A percentile compares a stretch with the other conserved stretches of the same genome.
Evolutionary conservation across 257 asterid genomes (phyloP).

Genomic region (Capsicum rhomboideum): DNA sequence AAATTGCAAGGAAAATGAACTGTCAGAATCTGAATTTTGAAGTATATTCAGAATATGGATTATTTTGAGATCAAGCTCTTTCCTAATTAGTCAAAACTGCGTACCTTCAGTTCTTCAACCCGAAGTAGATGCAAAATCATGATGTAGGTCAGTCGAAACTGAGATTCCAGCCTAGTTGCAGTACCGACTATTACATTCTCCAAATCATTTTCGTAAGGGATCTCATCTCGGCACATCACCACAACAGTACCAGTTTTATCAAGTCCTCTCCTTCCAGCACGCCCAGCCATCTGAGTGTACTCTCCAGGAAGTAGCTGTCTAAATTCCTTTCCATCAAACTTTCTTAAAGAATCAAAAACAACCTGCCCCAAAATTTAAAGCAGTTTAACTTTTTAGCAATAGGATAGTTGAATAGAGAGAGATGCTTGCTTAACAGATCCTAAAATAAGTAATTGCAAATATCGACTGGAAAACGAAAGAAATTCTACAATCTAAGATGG

Average conservation of each 20-base stretch:
- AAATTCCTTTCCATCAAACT: conserved; percentile 90
- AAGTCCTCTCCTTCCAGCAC: conserved; percentile 99
- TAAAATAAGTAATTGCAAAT: neutral
- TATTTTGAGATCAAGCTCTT: neutral
- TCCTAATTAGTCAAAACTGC: conserved; percentile 12
- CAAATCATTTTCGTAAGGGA: conserved; percentile 78
- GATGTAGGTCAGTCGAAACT: conserved; percentile 92
- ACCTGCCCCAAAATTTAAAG: conserved; percentile 49
- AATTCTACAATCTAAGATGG: neutral
- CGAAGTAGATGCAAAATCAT: conserved; percentile 98
- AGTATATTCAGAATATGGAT: neutral
- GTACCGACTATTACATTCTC: conserved; percentile 78
- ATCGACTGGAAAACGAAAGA: neutral
- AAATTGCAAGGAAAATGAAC: neutral
- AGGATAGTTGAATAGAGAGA: neutral
- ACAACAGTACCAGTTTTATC: conserved; percentile 93
- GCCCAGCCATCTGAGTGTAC: conserved; percentile 99
- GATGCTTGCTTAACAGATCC: neutral
- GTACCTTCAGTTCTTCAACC: conserved; percentile 95
- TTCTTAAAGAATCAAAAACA: conserved; percentile 85
- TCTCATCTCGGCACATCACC: conserved; percentile 89
- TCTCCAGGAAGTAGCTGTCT: conserved; percentile 95
- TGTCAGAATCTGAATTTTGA: neutral
- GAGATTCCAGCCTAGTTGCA: conserved; percentile 89
- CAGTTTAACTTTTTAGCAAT: neutral